A percentile compares a stretch with the other conserved stretches of the same genome.
phyloP scores from a whole-genome alignment of 2,329 filamentous ascomycete species.

The Moelleriella libera region DNA sequence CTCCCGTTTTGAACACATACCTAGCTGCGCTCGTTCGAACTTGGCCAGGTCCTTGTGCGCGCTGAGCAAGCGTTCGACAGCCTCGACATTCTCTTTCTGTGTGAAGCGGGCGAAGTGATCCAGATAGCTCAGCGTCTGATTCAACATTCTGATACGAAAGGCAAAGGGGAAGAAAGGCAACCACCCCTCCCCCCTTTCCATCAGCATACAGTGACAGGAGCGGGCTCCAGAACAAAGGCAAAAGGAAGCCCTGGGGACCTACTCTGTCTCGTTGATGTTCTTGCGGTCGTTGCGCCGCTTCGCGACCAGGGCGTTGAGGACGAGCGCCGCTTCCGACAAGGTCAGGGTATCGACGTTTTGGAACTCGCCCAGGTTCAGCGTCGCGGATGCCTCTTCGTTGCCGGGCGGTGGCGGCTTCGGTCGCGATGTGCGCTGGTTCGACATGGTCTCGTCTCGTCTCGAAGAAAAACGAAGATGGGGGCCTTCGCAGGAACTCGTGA shows the following conservation, averaged over 20 bases:
- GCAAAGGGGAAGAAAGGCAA: not conserved
- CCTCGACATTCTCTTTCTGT: slow-evolving; percentile 84
- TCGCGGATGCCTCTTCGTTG: slow-evolving; percentile 75
- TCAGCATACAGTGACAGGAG: slow-evolving; percentile 2
- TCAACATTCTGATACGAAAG: slow-evolving; percentile 46
- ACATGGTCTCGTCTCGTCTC: slow-evolving; percentile 8
- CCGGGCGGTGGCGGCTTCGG: slow-evolving; percentile 54
- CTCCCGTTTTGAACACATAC: slow-evolving; percentile 26
- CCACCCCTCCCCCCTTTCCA: not conserved
- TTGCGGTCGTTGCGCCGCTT: slow-evolving; percentile 69
- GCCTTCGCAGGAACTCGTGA: too few species aligned
- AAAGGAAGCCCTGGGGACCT: slow-evolving; percentile 19
- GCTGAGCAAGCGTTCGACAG: slow-evolving; percentile 77
- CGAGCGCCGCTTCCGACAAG: slow-evolving; percentile 78
- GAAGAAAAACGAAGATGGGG: too few species aligned
- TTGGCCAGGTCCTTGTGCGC: slow-evolving; percentile 69
- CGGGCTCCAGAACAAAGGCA: too few species aligned
- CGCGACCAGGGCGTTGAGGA: slow-evolving; percentile 78
- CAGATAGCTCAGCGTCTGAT: slow-evolving; percentile 82
- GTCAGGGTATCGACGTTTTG: slow-evolving; percentile 83
- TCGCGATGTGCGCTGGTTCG: slow-evolving; percentile 40
- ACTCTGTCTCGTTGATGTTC: slow-evolving; percentile 76
- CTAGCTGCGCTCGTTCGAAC: slow-evolving; percentile 87
- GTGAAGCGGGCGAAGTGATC: slow-evolving; percentile 94
- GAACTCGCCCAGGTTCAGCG: slow-evolving; percentile 85